Evolutionary conservation across 2,329 filamentous ascomycete species (phyloP).

Genomic region (Anthostomella pinea): DNA sequence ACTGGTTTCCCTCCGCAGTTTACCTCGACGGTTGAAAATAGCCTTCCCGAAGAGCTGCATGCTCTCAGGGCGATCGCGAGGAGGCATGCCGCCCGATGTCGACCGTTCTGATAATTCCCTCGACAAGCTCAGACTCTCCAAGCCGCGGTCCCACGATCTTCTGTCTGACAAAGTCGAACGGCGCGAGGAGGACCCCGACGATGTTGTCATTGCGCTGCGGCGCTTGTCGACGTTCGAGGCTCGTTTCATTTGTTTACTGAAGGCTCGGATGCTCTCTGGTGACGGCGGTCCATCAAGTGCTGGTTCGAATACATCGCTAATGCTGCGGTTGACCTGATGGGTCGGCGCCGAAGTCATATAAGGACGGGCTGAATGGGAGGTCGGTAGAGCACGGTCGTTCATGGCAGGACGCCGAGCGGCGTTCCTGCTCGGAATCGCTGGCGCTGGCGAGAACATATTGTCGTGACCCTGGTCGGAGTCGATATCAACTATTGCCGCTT

Average conservation of each 20-base stretch:
- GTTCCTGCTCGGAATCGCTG: conserved; percentile 22
- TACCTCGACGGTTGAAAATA: conserved; percentile 55
- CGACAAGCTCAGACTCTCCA: conserved; percentile 49
- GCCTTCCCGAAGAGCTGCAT: conserved; percentile 58
- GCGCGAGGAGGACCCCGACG: conserved; percentile 55
- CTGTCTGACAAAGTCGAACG: conserved; percentile 45
- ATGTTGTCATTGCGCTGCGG: conserved; percentile 46
- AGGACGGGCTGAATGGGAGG: conserved; percentile 18
- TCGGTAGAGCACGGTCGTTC: conserved; percentile 17
- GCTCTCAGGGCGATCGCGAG: conserved; percentile 56
- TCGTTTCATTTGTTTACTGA: conserved; percentile 54
- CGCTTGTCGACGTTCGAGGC: conserved; percentile 47
- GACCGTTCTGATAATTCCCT: conserved; percentile 58
- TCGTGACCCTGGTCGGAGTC: conserved; percentile 11
- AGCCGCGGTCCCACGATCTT: conserved; percentile 48
- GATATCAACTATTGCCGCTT: conserved; percentile 14
- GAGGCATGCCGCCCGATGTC: conserved; percentile 49
- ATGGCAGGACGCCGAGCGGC: conserved; percentile 19
- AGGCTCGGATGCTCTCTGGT: conserved; percentile 55
- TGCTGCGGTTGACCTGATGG: conserved; percentile 15
- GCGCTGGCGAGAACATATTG: conserved; percentile 27
- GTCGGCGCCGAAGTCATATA: conserved; percentile 16
- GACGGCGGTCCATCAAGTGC: conserved; percentile 61
- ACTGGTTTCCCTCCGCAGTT: conserved; percentile 50
- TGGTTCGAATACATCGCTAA: conserved; percentile 51